Conservation (phyloP, 495 filamentous ascomycete species). For the Neurospora sp. region DNA sequence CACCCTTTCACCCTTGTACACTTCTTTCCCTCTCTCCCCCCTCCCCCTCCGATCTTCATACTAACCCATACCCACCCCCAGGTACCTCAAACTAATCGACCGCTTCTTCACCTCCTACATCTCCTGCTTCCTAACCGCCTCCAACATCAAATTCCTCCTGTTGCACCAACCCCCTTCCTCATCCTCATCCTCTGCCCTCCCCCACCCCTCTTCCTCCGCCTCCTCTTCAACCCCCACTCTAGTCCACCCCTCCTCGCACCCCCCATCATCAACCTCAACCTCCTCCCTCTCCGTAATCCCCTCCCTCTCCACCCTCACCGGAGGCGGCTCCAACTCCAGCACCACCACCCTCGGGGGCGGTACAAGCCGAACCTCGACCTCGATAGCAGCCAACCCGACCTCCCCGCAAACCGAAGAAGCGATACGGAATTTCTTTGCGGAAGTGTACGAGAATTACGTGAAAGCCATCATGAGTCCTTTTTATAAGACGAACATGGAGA, state of each 20-base stretch:
- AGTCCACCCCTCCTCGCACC: background rate
- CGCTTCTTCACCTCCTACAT: slow-evolving; percentile 85
- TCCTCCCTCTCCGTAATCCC: background rate
- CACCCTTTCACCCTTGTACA: background rate
- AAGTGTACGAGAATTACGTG: slow-evolving; percentile 89
- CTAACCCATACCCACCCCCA: slow-evolving; percentile 22
- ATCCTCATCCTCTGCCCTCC: slow-evolving; percentile 6
- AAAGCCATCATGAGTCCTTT: slow-evolving; percentile 98
- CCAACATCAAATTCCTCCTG: slow-evolving; percentile 77
- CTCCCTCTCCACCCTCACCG: background rate
- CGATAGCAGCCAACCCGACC: slow-evolving; percentile 71
- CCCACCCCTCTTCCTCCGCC: background rate
- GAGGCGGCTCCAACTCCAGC: background rate
- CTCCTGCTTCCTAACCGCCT: slow-evolving; percentile 79
- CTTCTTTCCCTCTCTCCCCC: background rate
- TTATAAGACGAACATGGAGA: slow-evolving; percentile 69
- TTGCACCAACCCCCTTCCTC: slow-evolving; percentile 62
- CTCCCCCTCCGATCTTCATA: background rate
- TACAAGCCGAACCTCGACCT: slow-evolving; percentile 41
- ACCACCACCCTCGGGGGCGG: background rate
- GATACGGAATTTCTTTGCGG: slow-evolving; percentile 80
- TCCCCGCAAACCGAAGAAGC: slow-evolving; percentile 87
- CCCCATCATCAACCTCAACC: slow-evolving; percentile 15
- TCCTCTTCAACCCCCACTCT: background rate
- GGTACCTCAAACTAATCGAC: slow-evolving; percentile 93